Conservation (phyloP, 2,329 filamentous ascomycete species). For the Talaromyces funiculosus region DNA sequence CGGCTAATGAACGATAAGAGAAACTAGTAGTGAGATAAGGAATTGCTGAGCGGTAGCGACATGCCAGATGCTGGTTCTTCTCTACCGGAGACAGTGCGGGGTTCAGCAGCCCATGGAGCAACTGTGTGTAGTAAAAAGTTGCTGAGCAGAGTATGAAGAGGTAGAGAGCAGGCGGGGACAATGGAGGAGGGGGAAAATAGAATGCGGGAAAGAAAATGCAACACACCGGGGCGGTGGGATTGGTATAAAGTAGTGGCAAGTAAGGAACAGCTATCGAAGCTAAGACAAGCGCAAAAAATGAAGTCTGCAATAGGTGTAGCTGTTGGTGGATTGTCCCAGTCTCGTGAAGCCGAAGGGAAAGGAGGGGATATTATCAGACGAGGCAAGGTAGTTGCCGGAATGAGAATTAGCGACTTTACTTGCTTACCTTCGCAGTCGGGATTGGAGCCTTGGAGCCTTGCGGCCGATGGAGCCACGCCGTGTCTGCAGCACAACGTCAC, state of each 20-base stretch:
- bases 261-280: background rate
- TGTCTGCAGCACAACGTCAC: background rate
- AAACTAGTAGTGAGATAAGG: background rate
- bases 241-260: background rate
- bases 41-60: background rate
- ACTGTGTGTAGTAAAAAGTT: background rate
- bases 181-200: slow-evolving; percentile 4
- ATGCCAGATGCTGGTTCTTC: background rate
- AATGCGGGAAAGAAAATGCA: slow-evolving; percentile 5
- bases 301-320: background rate
- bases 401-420: slow-evolving; percentile 15
- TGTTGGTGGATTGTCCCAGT: background rate
- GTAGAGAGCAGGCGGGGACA: background rate
- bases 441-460: background rate
- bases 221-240: background rate
- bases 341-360: background rate
- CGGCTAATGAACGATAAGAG: background rate
- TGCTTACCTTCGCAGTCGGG: slow-evolving; percentile 11
- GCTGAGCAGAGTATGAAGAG: background rate
- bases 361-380: background rate
- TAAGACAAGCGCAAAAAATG: background rate
- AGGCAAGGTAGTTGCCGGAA: slow-evolving; percentile 12
- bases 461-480: background rate
- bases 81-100: slow-evolving; percentile 5
- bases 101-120: background rate